Conservation (phyloP, 768 basidiomycete species). For the Collybiopsis confluens region DNA sequence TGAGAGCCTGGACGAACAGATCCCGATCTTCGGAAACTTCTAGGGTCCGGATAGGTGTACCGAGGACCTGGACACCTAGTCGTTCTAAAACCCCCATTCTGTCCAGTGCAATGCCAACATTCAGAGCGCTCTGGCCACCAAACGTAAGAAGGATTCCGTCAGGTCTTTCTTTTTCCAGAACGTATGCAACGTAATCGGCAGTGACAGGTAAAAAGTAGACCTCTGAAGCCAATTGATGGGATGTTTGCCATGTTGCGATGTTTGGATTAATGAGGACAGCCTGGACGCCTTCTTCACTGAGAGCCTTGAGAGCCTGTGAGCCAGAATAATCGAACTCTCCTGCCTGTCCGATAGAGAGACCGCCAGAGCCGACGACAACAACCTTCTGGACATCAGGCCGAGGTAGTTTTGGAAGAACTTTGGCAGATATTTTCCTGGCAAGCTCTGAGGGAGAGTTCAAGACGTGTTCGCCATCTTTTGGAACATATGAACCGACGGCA, state of each 20-base stretch:
- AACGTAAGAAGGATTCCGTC: conserved; percentile 97
- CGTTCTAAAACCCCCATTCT: conserved; percentile 95
- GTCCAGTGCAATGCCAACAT: conserved; percentile 95
- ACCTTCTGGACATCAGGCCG: conserved; percentile 93
- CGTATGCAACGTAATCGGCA: conserved; percentile 96
- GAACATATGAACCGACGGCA: conserved; percentile 65
- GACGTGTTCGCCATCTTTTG: conserved; percentile 68
- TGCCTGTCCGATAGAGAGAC: conserved; percentile 95
- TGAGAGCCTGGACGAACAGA: conserved; percentile 92
- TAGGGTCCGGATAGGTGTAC: conserved; percentile 90
- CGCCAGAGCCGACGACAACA: conserved; percentile 93
- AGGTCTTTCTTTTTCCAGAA: conserved; percentile 96
- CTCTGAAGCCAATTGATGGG: conserved; percentile 92
- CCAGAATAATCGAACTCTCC: conserved; percentile 99
- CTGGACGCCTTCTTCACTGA: conserved; percentile 91
- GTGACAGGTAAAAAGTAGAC: conserved; percentile 98
- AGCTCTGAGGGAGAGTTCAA: conserved; percentile 94
- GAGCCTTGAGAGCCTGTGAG: conserved; percentile 96
- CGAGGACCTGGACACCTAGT: conserved; percentile 88
- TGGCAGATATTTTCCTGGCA: conserved; percentile 89
- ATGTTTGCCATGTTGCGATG: conserved; percentile 99
- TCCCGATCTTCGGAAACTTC: conserved; percentile 97
- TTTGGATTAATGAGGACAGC: conserved; percentile 98
- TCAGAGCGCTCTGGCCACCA: conserved; percentile 96
- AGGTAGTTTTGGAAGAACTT: conserved; percentile 87